Conservation (phyloP, 768 basidiomycete species). For the Tylopilus vinaceipallidus region DNA sequence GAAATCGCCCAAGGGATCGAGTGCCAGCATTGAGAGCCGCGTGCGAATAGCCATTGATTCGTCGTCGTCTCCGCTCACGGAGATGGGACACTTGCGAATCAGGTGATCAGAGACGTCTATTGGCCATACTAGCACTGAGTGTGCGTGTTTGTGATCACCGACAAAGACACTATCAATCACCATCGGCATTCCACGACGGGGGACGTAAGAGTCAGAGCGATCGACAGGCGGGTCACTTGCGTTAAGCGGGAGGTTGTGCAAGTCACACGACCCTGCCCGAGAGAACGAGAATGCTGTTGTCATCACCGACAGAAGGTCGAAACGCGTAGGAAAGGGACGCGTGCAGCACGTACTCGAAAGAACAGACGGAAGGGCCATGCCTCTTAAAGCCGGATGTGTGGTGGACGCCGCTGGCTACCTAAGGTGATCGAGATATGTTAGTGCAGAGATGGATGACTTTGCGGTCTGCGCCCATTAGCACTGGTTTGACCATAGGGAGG, state of each 20-base stretch:
- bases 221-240: slow-evolving; percentile 3
- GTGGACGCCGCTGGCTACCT: neutral
- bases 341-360: neutral
- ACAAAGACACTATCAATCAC: slow-evolving; percentile 3
- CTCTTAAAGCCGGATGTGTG: neutral
- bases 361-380: slow-evolving; percentile 5
- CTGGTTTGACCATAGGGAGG: neutral
- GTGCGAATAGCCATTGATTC: slow-evolving; percentile 4
- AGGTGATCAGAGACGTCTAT: slow-evolving; percentile 1
- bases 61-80: slow-evolving; percentile 1
- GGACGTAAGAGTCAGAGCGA: slow-evolving; percentile 12
- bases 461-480: slow-evolving; percentile 11
- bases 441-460: neutral
- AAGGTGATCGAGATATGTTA: slow-evolving; percentile 3
- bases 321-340: neutral
- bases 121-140: neutral
- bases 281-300: neutral
- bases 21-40: neutral
- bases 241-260: neutral
- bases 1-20: neutral
- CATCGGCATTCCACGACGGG: neutral
- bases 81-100: slow-evolving; percentile 8
- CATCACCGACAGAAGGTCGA: neutral
- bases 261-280: neutral
- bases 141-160: slow-evolving; percentile 23